Percentiles rank a stretch among this genome's conserved stretches.
Evolutionary conservation across 192 early-diverging fungal species (phyloP).

Genomic region (Entrophospora sp.): DNA sequence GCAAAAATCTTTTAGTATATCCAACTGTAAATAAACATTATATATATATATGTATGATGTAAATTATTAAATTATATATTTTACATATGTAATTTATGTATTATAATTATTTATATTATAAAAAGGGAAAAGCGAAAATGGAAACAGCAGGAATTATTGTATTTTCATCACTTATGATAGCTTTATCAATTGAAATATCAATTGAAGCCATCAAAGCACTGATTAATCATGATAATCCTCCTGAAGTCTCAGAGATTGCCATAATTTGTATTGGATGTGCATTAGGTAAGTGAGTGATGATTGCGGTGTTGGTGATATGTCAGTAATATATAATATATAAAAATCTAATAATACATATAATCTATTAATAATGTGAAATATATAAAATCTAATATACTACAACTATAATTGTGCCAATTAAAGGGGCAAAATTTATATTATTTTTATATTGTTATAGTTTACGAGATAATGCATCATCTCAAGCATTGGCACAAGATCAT

Average conservation of each 20-base stretch:
- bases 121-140: constrained; percentile 59
- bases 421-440: constrained; percentile 52
- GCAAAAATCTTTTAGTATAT: constrained; percentile 57
- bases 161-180: constrained; percentile 69
- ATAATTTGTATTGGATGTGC: constrained; percentile 47
- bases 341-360: too few species aligned
- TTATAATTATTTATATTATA: not conserved
- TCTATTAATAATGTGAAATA: too few species aligned
- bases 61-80: not conserved
- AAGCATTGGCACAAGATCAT: constrained; percentile 62
- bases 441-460: constrained; percentile 61
- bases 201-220: constrained; percentile 59
- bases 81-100: not conserved
- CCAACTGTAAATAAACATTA: constrained; percentile 43
- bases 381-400: too few species aligned
- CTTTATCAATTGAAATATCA: constrained; percentile 58
- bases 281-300: constrained; percentile 30
- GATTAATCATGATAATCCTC: constrained; percentile 27
- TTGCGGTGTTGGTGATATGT: too few species aligned
- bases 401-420: too few species aligned
- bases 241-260: constrained; percentile 40
- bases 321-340: too few species aligned
- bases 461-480: constrained; percentile 49
- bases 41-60: not conserved
- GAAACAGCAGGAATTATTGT: constrained; percentile 75